Evolutionary conservation across 2,329 filamentous ascomycete genomes (phyloP), one percentile per base, ranked within the genome.

Genomic region (Ceratocystis huliohia): DNA sequence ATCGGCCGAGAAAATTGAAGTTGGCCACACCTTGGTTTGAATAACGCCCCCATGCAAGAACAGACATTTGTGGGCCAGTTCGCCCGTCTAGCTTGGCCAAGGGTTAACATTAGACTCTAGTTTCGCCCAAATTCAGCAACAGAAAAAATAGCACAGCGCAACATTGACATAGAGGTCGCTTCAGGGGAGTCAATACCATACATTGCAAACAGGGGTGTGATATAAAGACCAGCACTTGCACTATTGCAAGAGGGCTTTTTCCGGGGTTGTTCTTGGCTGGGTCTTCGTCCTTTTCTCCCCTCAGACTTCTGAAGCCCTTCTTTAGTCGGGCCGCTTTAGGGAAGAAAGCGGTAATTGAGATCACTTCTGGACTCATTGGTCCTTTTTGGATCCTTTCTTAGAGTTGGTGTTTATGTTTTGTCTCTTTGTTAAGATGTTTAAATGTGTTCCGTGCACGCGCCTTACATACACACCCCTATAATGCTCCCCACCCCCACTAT

Each of bases 241-340:
- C 30, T 20, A 28, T 28, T n/a, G 5, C 22, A 17, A n/a, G 3
- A 59, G 25, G 15, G 15, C 20, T 15, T 25, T 13, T 53, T 25
- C 48, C n/a, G 13, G 2, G 17, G 5, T 2, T 10, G 8, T 22
- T 37, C 56, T 59, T 59, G 20, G 56, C 56, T 7, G 15, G 10
- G 13, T 28, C 13, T 20, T 20, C 1, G 22, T 15, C 56, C 15
- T 33, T 37, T 30, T 1, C 28, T 7, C 56, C 10, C 37, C 37
- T 41, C 13, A 41, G 37, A 59, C 8, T 30, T n/a, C 17, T n/a
- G 33, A 37, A 33, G 25, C 13, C 56, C 37, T 41, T 41, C 37
- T 15, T 59, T 22, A 59, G 56, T 59, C 56, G 56, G 56, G 28
- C 56, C 56, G 56, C 56, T 59, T 59, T 28, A 59, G 56, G 56